These are phyloP conservation scores for Zygotorulaspora sp. DNA, from an alignment of 805 yeast genomes.

Conservation along the genomic window DNA sequence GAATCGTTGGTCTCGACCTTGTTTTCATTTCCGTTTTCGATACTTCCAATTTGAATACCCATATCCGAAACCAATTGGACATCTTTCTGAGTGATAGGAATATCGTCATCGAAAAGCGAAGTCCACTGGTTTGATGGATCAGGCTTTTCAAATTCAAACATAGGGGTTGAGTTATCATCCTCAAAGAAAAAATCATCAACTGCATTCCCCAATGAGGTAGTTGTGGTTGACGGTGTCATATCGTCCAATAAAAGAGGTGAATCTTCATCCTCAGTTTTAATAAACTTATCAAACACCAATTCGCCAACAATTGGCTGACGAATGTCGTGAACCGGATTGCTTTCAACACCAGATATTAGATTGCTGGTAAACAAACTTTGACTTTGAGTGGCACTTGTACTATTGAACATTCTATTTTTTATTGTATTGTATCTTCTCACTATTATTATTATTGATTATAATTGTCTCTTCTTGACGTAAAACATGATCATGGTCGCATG, in stretches of 20 bases:
- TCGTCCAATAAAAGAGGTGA: conserved; percentile 1
- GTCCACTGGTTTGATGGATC: conserved; percentile 45
- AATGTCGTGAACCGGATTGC: not conserved
- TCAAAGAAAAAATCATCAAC: conserved; percentile 32
- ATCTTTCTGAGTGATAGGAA: conserved; percentile 38
- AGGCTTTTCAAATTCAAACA: conserved; percentile 42
- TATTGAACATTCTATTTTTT: not conserved
- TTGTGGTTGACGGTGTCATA: not conserved
- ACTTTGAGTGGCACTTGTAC: conserved; percentile 1
- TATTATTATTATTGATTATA: not conserved
- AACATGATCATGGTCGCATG: no score
- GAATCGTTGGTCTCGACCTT: not conserved
- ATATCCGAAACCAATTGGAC: conserved; percentile 26
- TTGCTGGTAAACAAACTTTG: not conserved
- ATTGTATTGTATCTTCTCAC: not conserved
- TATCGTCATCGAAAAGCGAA: conserved; percentile 50
- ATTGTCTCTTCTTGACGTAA: not conserved
- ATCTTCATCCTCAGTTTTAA: conserved; percentile 17
- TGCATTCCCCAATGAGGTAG: not conserved
- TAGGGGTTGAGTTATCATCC: conserved; percentile 52
- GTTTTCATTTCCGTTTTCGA: not conserved
- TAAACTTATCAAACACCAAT: conserved; percentile 26
- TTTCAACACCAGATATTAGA: not conserved
- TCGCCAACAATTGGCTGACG: conserved; percentile 23
- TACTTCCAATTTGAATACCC: conserved; percentile 14